phyloP scores from a whole-genome alignment of 2,329 filamentous ascomycete genomes.

The Hypoxylon sp. region DNA sequence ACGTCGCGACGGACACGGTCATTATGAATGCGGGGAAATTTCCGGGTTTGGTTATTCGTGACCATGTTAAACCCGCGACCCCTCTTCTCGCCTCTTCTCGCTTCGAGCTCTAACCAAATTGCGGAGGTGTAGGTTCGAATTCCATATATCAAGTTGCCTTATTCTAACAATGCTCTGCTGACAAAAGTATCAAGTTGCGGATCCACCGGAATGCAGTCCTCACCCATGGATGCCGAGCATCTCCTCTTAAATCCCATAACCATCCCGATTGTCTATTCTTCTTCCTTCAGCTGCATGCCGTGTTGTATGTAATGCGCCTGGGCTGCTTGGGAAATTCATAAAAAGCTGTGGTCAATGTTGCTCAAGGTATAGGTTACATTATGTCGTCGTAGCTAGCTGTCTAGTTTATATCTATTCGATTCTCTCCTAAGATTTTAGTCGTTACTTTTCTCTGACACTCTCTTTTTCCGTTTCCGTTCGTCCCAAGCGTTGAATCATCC shows the following conservation, averaged over 20 bases:
- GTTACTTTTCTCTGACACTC: not conserved
- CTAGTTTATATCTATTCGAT: constrained; percentile 33
- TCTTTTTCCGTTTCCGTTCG: constrained; percentile 6
- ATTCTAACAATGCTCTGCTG: not conserved
- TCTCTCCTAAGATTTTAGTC: constrained; percentile 14
- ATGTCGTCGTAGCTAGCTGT: constrained; percentile 19
- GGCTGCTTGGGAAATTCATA: not conserved
- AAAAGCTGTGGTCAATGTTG: not conserved
- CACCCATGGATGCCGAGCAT: not conserved
- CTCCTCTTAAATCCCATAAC: not conserved
- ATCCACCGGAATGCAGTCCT: constrained; percentile 26
- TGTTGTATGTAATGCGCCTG: not conserved
- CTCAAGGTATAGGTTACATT: constrained; percentile 14
- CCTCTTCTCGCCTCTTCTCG: not conserved
- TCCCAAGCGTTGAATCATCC: not conserved
- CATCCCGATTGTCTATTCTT: no score
- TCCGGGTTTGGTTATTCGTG: constrained; percentile 6
- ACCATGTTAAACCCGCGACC: not conserved
- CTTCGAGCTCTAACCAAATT: constrained; percentile 7
- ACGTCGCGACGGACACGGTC: not conserved
- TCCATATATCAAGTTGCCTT: not conserved
- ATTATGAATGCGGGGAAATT: constrained; percentile 12
- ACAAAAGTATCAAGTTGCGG: constrained; percentile 12
- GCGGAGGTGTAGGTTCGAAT: not conserved
- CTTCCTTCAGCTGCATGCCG: no score